Conservation (phyloP, 805 yeast genomes). For the Spathaspora boniae region DNA sequence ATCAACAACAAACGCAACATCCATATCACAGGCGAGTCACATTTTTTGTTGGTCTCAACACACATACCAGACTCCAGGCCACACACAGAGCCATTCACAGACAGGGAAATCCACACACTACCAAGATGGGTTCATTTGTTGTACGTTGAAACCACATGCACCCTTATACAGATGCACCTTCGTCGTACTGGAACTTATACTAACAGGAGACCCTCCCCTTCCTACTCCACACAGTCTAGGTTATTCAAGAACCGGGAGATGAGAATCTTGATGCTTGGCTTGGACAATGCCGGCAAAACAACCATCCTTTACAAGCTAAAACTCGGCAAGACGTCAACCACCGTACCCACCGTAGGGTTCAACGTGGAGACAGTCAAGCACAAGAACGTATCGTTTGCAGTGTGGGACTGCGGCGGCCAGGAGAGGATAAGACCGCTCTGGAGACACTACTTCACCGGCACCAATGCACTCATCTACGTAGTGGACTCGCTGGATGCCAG, state of each 20-base stretch:
- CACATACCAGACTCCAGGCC: no score
- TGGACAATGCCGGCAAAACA: constrained; percentile 92
- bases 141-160: no score
- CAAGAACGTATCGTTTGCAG: constrained; percentile 78
- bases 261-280: constrained; percentile 88
- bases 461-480: constrained; percentile 87
- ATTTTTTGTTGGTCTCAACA: no score
- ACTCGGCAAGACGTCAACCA: constrained; percentile 66
- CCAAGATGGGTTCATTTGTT: no score
- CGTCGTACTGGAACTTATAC: no score
- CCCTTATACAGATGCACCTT: no score
- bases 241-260: constrained; percentile 83
- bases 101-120: no score
- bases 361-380: constrained; percentile 85
- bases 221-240: constrained; percentile 19
- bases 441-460: constrained; percentile 94
- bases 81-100: no score
- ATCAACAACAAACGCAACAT: no score
- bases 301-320: constrained; percentile 81
- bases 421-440: constrained; percentile 87
- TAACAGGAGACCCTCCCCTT: no score
- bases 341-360: constrained; percentile 93
- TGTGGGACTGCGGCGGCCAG: constrained; percentile 97
- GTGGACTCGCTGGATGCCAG: constrained; percentile 75
- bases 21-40: no score